Evolutionary conservation across 805 yeast species (phyloP), one percentile per base, ranked within the genome.

Genomic region (Metschnikowia anglica): DNA sequence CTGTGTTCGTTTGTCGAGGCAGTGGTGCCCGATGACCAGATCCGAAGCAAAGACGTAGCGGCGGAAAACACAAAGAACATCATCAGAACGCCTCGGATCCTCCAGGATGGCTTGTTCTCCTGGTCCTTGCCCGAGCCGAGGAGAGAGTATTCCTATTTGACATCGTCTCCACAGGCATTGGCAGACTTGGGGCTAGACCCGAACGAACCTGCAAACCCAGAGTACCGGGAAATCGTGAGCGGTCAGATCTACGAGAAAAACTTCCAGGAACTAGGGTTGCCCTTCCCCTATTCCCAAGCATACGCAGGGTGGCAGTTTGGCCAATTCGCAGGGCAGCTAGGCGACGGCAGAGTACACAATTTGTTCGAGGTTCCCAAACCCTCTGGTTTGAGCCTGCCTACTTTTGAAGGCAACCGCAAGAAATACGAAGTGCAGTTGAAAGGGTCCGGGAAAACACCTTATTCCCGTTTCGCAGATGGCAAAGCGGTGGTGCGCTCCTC

Each of bases 221-320:
- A 63, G 6, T 82, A 77, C 50, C 73, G 72, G 43, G 64, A 74
- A 21, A 62, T 86, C 2, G 78, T 85, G 3, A 72, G 81, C 43
- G 97, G 97, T 1, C 68, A 77, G 29, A 47, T 56, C 19, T 69
- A 68, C 48, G 55, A 54, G 17, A 17, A 39, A 7, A 54, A 63
- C n/a, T 59, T 51, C 32, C 44, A 26, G 23, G 45, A 30, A 24
- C 44, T 29, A 42, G 61, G 40, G 2, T 59, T 53, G 36, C 74
- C 85, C 1, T 79, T 79, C 52, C 98, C 99, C 0, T 91, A 85
- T 63, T 79, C 97, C 10, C 90, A 85, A 61, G 87, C 91, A 0
- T 91, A 91, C 62, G 96, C 98, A 1, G 99, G 99, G 1, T 88
- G 84, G 74, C 99, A 91, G 59, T 91, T 93, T 69, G 98, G 99